Evolutionary conservation across 108 stramenopile genomes (phyloP).

Genomic region (Cyclotella atomus): DNA sequence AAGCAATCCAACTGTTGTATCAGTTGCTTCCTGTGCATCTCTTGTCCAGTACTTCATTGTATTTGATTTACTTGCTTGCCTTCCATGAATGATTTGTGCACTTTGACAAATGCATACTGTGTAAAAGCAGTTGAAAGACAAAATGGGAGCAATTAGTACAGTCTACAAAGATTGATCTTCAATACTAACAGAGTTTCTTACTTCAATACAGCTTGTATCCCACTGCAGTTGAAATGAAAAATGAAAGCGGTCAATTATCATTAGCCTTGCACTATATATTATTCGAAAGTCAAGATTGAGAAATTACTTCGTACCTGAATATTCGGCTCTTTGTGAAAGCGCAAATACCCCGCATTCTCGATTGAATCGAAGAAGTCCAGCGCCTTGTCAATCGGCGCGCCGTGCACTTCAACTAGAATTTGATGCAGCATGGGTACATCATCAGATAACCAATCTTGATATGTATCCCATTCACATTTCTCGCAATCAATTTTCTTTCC

Average conservation of each 20-base stretch:
- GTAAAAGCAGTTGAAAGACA: neutral
- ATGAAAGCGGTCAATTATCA: too few species aligned
- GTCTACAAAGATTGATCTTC: neutral
- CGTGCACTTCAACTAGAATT: constrained; percentile 48
- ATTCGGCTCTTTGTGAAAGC: constrained; percentile 69
- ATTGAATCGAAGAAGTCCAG: constrained; percentile 56
- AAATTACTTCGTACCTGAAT: too few species aligned
- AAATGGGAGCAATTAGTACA: too few species aligned
- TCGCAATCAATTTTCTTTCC: constrained; percentile 69
- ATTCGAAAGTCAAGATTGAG: too few species aligned
- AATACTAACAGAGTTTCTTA: too few species aligned
- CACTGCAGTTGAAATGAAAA: too few species aligned
- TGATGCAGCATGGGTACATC: constrained; percentile 39
- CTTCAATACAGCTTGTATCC: constrained; percentile 28
- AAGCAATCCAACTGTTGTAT: too few species aligned
- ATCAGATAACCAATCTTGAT: constrained; percentile 38
- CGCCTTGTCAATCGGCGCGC: constrained; percentile 21
- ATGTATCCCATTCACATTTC: constrained; percentile 65
- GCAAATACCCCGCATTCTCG: constrained; percentile 51
- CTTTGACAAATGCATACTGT: constrained; percentile 10
- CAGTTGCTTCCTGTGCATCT: too few species aligned
- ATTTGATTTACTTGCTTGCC: neutral
- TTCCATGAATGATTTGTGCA: constrained; percentile 5
- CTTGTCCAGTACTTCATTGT: too few species aligned
- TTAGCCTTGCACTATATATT: too few species aligned